A percentile compares a stretch with the other conserved stretches of the same genome.
Evolutionary conservation across 108 stramenopile genomes (phyloP).

Genomic region (Cyclotella atomus): DNA sequence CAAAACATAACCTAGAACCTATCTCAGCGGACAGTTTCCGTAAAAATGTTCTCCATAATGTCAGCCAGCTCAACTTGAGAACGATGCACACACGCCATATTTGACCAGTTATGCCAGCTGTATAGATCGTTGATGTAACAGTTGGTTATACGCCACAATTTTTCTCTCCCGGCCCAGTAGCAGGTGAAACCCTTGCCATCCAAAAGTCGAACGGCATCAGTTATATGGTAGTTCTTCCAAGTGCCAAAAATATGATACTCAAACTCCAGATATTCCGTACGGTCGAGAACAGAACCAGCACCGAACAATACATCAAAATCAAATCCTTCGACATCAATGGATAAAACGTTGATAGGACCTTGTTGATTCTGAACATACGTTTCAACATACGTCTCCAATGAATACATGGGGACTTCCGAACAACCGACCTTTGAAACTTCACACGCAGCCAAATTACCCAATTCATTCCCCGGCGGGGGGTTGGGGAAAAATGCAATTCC

Average conservation of each 20-base stretch:
- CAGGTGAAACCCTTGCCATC: slow-evolving; percentile 16
- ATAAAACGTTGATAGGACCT: slow-evolving; percentile 20
- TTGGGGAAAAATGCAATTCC: slow-evolving; percentile 9
- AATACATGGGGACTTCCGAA: not conserved
- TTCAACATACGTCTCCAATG: slow-evolving; percentile 8
- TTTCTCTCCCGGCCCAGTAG: slow-evolving; percentile 5
- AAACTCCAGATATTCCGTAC: slow-evolving; percentile 21
- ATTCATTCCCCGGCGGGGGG: slow-evolving; percentile 1
- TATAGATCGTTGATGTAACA: slow-evolving; percentile 6
- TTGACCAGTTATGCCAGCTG: slow-evolving; percentile 1
- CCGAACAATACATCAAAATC: slow-evolving; percentile 37
- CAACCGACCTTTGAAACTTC: not conserved
- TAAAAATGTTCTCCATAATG: slow-evolving; percentile 9
- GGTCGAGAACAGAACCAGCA: slow-evolving; percentile 30
- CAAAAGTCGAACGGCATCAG: not conserved
- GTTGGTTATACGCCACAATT: slow-evolving; percentile 1
- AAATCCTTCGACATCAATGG: slow-evolving; percentile 19
- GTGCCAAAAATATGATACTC: not conserved
- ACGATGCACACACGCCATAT: slow-evolving; percentile 15
- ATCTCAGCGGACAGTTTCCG: not conserved
- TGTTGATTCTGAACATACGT: slow-evolving; percentile 12
- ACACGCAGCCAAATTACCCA: not conserved
- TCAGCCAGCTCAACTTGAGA: not conserved
- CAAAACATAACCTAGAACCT: not conserved
- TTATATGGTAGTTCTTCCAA: not conserved